These are phyloP conservation scores for Suillus americanus DNA, from an alignment of 768 basidiomycete species.

Conservation along the genomic window DNA sequence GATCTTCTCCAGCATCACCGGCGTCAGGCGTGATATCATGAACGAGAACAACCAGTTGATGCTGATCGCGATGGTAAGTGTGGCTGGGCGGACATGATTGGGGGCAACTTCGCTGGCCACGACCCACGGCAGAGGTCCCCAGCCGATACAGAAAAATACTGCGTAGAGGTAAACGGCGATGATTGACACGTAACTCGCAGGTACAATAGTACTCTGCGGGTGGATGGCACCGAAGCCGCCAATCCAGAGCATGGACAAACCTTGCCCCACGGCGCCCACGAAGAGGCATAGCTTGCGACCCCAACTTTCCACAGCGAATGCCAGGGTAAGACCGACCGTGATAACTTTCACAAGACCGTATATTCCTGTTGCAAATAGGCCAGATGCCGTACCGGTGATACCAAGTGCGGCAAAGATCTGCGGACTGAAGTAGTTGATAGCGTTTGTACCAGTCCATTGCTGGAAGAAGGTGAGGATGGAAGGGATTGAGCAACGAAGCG, in stretches of 20 bases:
- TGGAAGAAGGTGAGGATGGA: conserved; percentile 43
- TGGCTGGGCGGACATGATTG: conserved; percentile 41
- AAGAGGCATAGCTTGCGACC: conserved; percentile 47
- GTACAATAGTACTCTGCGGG: conserved; percentile 28
- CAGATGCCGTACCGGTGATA: conserved; percentile 38
- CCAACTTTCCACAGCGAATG: conserved; percentile 43
- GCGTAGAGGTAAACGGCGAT: conserved; percentile 48
- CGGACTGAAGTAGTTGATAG: conserved; percentile 50
- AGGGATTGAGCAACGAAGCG: conserved; percentile 40
- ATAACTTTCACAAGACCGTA: conserved; percentile 37
- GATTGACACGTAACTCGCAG: conserved; percentile 44
- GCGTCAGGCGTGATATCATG: conserved; percentile 44
- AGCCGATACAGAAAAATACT: conserved; percentile 44
- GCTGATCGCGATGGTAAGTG: conserved; percentile 37
- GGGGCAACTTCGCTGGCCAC: conserved; percentile 35
- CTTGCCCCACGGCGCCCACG: conserved; percentile 45
- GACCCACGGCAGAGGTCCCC: conserved; percentile 38
- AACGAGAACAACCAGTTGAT: conserved; percentile 49
- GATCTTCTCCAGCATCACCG: conserved; percentile 36
- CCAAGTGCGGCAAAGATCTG: conserved; percentile 46
- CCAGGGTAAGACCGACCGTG: conserved; percentile 38
- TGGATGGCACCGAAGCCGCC: conserved; percentile 41
- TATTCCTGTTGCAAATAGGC: conserved; percentile 47
- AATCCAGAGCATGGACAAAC: conserved; percentile 46
- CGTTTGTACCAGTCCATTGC: conserved; percentile 49